These are phyloP conservation scores for Xanthoconium stramineum DNA, from an alignment of 768 basidiomycete species.

Conservation along the genomic window DNA sequence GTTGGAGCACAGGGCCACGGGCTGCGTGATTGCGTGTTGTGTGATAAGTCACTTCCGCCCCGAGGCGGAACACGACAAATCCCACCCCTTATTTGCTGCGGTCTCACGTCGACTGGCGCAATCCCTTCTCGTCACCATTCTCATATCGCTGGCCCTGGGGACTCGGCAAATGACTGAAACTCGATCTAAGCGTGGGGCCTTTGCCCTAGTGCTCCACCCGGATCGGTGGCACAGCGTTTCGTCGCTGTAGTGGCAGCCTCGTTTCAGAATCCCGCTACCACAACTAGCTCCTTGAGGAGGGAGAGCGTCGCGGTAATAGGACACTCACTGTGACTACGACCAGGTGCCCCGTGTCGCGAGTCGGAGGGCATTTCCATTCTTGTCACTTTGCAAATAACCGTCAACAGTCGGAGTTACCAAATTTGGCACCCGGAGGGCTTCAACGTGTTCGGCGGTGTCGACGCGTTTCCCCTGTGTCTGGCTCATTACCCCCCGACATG, in stretches of 20 bases:
- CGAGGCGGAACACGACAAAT: not conserved
- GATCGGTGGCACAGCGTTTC: not conserved
- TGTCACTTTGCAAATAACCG: conserved; percentile 7
- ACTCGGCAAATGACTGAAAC: not conserved
- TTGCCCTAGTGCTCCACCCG: too few species aligned
- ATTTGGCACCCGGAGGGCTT: conserved; percentile 14
- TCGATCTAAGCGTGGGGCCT: not conserved
- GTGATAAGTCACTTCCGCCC: not conserved
- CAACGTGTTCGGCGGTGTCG: conserved; percentile 12
- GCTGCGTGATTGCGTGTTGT: not conserved
- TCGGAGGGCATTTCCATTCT: conserved; percentile 11
- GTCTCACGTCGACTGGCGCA: not conserved
- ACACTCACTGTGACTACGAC: too few species aligned
- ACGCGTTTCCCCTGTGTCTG: conserved; percentile 19
- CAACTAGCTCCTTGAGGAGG: too few species aligned
- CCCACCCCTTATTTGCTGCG: not conserved
- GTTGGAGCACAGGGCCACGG: not conserved
- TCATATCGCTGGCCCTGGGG: not conserved
- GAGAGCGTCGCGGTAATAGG: too few species aligned
- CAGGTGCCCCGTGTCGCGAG: too few species aligned
- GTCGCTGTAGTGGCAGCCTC: not conserved
- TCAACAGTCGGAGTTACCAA: conserved; percentile 16
- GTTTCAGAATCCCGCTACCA: not conserved
- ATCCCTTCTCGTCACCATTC: not conserved
- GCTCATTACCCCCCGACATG: conserved; percentile 25